These are phyloP conservation scores for Turnera subulata DNA, from an alignment of 345 rosid species.

Conservation along the genomic window DNA sequence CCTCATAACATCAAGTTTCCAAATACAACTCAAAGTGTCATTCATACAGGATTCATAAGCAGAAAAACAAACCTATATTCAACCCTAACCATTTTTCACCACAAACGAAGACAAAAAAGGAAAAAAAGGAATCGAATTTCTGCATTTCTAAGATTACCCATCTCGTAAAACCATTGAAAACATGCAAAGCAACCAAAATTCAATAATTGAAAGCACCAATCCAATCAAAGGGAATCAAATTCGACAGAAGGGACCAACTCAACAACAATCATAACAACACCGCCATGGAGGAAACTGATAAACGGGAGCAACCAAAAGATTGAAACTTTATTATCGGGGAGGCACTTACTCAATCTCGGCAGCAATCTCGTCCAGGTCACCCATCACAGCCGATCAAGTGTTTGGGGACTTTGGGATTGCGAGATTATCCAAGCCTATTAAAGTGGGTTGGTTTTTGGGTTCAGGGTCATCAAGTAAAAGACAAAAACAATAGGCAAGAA, in stretches of 20 bases:
- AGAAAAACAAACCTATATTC: too few relatives aligned
- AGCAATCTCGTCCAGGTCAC: constrained; percentile 47
- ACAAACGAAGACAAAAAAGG: too few relatives aligned
- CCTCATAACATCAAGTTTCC: too few relatives aligned
- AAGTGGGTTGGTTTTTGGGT: neutral
- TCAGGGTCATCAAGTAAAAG: neutral
- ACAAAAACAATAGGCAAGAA: neutral
- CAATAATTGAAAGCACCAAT: neutral
- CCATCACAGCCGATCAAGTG: constrained; percentile 25
- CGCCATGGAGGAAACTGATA: neutral
- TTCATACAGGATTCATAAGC: too few relatives aligned
- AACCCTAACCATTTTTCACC: too few relatives aligned
- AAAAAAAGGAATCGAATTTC: neutral
- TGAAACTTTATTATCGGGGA: neutral
- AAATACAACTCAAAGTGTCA: too few relatives aligned
- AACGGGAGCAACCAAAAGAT: neutral
- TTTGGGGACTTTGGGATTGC: neutral
- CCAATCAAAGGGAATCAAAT: neutral
- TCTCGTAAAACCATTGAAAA: neutral
- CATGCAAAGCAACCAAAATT: neutral
- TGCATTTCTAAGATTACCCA: neutral
- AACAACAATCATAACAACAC: neutral
- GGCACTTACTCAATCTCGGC: constrained; percentile 41
- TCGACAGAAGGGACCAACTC: neutral
- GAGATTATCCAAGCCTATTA: constrained; percentile 10